Evolutionary conservation across 2,329 filamentous ascomycete species (phyloP).

Genomic region (Aspergillus aculeatinus): DNA sequence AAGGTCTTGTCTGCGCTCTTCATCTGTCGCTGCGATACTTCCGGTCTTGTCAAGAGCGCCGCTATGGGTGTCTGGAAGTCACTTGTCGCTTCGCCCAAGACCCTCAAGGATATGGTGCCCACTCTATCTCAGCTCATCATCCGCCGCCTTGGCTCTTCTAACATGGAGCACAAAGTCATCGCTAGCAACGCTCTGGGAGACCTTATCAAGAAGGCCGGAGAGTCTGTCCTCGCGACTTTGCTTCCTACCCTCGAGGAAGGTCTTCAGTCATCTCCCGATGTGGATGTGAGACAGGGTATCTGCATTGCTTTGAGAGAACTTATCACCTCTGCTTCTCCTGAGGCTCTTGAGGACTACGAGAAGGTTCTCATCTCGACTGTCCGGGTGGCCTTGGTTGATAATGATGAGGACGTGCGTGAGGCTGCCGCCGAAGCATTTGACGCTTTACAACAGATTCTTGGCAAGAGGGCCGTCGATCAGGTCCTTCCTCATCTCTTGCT

Average conservation of each 20-base stretch:
- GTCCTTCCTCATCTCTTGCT: slow-evolving; percentile 89
- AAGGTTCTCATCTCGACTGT: slow-evolving; percentile 94
- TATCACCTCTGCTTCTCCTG: slow-evolving; percentile 81
- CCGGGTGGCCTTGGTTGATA: slow-evolving; percentile 85
- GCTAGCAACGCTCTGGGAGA: slow-evolving; percentile 95
- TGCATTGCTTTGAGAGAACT: slow-evolving; percentile 94
- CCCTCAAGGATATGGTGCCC: slow-evolving; percentile 90
- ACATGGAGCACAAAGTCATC: slow-evolving; percentile 98
- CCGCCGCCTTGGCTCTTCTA: slow-evolving; percentile 86
- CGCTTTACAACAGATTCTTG: slow-evolving; percentile 85
- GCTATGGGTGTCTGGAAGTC: slow-evolving; percentile 97
- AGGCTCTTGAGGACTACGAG: slow-evolving; percentile 90
- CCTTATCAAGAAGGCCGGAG: slow-evolving; percentile 93
- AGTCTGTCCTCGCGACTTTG: slow-evolving; percentile 83
- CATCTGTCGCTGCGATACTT: slow-evolving; percentile 96
- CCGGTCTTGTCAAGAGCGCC: slow-evolving; percentile 82
- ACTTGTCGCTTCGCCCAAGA: slow-evolving; percentile 85
- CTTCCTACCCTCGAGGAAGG: slow-evolving; percentile 91
- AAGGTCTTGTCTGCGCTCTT: slow-evolving; percentile 96
- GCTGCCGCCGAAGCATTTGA: slow-evolving; percentile 97
- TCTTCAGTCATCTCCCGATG: slow-evolving; percentile 81
- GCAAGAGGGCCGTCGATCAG: slow-evolving; percentile 92
- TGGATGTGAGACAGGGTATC: slow-evolving; percentile 93
- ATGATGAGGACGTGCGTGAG: slow-evolving; percentile 85
- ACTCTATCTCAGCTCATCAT: slow-evolving; percentile 95